Percentiles rank a stretch among this genome's conserved stretches.
Conservation (phyloP, 148 eudicot genomes). For the Arctostaphylos glauca region DNA sequence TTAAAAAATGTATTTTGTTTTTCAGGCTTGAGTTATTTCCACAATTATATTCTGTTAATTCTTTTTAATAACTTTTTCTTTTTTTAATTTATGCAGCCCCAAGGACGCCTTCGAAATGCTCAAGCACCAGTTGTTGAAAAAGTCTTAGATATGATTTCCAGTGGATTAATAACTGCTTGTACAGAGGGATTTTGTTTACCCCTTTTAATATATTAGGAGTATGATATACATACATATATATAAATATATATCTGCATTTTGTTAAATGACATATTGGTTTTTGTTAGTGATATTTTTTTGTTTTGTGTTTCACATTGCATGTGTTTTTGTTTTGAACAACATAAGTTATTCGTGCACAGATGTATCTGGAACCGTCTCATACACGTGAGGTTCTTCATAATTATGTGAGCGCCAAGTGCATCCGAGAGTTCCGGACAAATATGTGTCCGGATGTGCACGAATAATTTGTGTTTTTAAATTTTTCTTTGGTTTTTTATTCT, state of each 20-base stretch:
- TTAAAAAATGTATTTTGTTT: not conserved
- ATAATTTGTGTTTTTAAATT: no score
- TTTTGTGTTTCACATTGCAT: not conserved
- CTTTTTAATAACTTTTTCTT: not conserved
- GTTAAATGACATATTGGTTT: not conserved
- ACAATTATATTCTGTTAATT: not conserved
- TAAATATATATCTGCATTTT: not conserved
- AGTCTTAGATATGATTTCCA: not conserved
- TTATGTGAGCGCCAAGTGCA: no score
- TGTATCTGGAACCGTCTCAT: no score
- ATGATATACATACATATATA: not conserved
- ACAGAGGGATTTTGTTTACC: slow-evolving; percentile 15
- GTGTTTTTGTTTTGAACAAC: no score
- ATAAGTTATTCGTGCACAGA: no score
- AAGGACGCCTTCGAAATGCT: slow-evolving; percentile 27
- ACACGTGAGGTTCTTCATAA: no score
- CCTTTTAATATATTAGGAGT: slow-evolving; percentile 1
- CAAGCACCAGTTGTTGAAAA: slow-evolving; percentile 23
- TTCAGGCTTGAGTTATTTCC: not conserved
- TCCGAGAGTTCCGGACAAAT: no score
- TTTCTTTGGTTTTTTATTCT: no score
- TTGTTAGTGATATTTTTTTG: not conserved
- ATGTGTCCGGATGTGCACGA: no score
- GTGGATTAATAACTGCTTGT: slow-evolving; percentile 11
- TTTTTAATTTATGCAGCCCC: slow-evolving; percentile 35